These are phyloP conservation scores for Tulasnella calospora DNA, from an alignment of 768 basidiomycete species.

Conservation along the genomic window DNA sequence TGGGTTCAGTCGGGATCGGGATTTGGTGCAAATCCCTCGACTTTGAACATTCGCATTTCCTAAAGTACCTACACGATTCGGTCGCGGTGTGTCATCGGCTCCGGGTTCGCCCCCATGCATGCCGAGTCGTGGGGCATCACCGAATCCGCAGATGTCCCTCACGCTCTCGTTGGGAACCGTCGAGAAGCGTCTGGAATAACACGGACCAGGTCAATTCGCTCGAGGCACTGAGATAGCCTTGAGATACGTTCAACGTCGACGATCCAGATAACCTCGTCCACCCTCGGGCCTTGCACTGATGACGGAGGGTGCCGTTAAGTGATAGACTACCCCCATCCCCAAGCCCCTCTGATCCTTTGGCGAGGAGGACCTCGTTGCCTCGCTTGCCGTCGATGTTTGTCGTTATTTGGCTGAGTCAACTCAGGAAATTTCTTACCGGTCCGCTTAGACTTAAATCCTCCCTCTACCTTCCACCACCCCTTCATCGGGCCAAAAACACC, in stretches of 20 bases:
- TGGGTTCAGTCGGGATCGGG: background rate
- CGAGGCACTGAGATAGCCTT: background rate
- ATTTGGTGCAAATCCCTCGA: background rate
- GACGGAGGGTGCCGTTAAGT: background rate
- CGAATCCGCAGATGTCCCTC: background rate
- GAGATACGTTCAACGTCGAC: background rate
- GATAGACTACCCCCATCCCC: background rate
- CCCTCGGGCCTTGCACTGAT: background rate
- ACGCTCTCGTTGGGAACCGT: background rate
- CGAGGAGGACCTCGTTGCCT: background rate
- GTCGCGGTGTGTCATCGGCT: background rate
- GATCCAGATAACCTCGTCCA: background rate
- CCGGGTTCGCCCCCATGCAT: background rate
- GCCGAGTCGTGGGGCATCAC: background rate
- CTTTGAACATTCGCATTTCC: background rate
- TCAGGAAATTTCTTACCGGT: background rate
- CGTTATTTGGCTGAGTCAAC: constrained; percentile 19
- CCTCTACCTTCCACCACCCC: constrained; percentile 3
- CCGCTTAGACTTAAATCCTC: background rate
- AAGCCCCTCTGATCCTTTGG: background rate
- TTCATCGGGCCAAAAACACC: constrained; percentile 7
- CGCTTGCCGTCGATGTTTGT: constrained; percentile 3
- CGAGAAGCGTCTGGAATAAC: background rate
- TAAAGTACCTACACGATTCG: background rate
- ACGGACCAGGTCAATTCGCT: background rate